These are phyloP conservation scores for Kazachstania sp. DNA, from an alignment of 1,139 yeast species.

Conservation along the genomic window DNA sequence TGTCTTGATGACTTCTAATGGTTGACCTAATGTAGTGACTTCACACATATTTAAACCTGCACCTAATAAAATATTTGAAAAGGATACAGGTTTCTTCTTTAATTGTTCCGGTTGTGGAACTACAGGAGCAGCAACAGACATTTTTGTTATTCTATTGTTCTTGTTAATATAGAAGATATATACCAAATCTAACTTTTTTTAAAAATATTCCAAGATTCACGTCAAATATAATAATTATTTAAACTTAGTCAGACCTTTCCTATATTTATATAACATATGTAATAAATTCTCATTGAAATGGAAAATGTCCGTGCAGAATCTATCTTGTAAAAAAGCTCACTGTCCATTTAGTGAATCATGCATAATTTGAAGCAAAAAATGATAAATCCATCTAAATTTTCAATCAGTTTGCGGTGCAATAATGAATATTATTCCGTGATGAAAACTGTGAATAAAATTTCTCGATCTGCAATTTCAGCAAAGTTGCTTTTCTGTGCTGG, in stretches of 20 bases:
- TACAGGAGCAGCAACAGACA: slow-evolving; percentile 1
- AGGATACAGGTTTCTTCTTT: slow-evolving; percentile 77
- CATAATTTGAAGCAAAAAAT: no score
- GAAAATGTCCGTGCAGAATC: no score
- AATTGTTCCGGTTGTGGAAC: slow-evolving; percentile 2
- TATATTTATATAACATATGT: no score
- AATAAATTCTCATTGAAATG: no score
- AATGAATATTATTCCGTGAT: no score
- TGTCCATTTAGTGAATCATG: no score
- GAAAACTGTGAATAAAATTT: not conserved
- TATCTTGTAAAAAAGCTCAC: no score
- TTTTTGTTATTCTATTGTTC: not conserved
- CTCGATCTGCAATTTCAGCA: not conserved
- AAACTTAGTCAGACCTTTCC: no score
- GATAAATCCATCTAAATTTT: not conserved
- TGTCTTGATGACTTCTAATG: slow-evolving; percentile 89
- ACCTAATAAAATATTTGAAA: slow-evolving; percentile 84
- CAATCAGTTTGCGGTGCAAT: not conserved
- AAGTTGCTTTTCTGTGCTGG: not conserved
- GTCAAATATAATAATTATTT: no score
- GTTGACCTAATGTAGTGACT: slow-evolving; percentile 92
- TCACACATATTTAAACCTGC: slow-evolving; percentile 91
- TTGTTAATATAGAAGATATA: not conserved
- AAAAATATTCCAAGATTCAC: no score
- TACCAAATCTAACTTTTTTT: no score